phyloP scores from a whole-genome alignment of 768 basidiomycete species.

The Pseudohyphozyma bogoriensis region DNA sequence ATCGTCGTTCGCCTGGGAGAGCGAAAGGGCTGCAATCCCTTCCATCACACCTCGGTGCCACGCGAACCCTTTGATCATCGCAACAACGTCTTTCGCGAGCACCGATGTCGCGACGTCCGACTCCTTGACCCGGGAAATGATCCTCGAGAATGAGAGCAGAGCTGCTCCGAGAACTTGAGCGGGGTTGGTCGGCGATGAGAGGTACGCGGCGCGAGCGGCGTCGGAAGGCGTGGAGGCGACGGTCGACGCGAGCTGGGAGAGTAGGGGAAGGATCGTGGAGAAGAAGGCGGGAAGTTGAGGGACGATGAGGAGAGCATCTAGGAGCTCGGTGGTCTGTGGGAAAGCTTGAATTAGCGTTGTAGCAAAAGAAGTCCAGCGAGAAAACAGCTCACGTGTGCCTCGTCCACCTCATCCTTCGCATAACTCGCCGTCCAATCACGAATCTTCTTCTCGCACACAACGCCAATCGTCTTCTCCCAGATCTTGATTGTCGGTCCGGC shows the following conservation, averaged over 20 bases:
- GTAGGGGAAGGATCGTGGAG: constrained; percentile 4
- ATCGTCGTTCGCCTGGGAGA: constrained; percentile 15
- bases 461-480: constrained; percentile 17
- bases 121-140: background rate
- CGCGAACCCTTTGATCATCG: constrained; percentile 23
- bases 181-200: constrained; percentile 13
- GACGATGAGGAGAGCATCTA: constrained; percentile 20
- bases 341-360: too few relatives aligned
- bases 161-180: constrained; percentile 23
- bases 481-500: constrained; percentile 4
- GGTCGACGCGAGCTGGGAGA: constrained; percentile 17
- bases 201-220: constrained; percentile 20
- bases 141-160: constrained; percentile 12
- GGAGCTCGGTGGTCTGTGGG: constrained; percentile 10
- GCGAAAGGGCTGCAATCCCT: constrained; percentile 17
- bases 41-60: constrained; percentile 30
- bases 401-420: background rate
- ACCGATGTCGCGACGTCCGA: background rate
- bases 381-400: constrained; percentile 10
- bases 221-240: constrained; percentile 16
- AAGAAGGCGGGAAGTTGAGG: constrained; percentile 16
- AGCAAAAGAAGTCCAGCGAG: background rate
- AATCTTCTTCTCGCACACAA: background rate
- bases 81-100: constrained; percentile 11
- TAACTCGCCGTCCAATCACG: constrained; percentile 1